Evolutionary conservation across 1,284 basidiomycete genomes (phyloP).

Genomic region (Sutorius eximius): DNA sequence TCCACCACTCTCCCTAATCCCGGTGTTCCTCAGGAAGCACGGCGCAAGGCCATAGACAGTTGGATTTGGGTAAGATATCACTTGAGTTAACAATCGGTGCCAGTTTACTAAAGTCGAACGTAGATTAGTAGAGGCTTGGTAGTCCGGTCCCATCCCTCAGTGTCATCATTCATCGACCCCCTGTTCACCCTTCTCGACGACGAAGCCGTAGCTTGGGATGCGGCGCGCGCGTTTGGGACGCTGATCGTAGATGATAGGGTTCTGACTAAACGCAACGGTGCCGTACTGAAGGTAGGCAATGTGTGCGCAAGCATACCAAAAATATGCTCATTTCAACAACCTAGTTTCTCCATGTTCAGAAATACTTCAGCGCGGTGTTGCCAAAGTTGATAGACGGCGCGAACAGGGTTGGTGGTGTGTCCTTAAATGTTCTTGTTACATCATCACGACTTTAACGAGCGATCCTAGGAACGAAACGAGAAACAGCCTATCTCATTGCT

Average conservation of each 20-base stretch:
- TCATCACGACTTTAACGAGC: not conserved
- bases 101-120: constrained; percentile 15
- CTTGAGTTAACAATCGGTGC: not conserved
- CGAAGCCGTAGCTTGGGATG: constrained; percentile 58
- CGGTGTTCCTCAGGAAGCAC: constrained; percentile 34
- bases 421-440: not conserved
- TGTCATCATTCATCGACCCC: constrained; percentile 57
- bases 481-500: constrained; percentile 80
- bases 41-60: constrained; percentile 55
- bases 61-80: constrained; percentile 67
- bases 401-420: constrained; percentile 45
- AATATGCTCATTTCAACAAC: constrained; percentile 1
- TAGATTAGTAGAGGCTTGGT: constrained; percentile 81
- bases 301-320: not conserved
- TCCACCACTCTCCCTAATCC: constrained; percentile 41
- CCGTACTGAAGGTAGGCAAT: constrained; percentile 66
- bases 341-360: constrained; percentile 85
- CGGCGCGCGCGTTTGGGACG: constrained; percentile 71
- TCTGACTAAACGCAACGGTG: constrained; percentile 76
- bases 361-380: constrained; percentile 73
- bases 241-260: constrained; percentile 59
- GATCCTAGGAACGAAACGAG: constrained; percentile 44
- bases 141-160: constrained; percentile 65
- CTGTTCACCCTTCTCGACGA: constrained; percentile 74
- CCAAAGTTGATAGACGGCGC: constrained; percentile 74